Evolutionary conservation across 345 rosid genomes (phyloP), one percentile per base, ranked within the genome.

Genomic region (Corymbia maculata): DNA sequence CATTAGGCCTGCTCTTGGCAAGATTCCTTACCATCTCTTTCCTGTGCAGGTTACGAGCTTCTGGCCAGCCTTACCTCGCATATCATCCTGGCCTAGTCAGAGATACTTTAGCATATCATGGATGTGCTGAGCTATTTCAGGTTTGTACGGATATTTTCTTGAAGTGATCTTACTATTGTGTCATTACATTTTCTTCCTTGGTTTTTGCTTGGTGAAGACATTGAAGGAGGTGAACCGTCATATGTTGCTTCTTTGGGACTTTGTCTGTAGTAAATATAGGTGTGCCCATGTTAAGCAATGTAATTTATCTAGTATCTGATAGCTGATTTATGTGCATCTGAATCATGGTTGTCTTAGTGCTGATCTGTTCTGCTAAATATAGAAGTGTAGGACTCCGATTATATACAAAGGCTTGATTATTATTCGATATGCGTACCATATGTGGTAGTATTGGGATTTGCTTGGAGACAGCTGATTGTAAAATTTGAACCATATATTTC

Each of bases 71-170:
- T 89, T 95, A 93, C 91, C 93, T 98, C 86, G 95, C 95, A 85
- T 96, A 93, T 92, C 98, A 98, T 91, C 97, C 98, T 90, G 99
- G 99, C 92, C 93, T 97, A 87, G 92, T 93, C 88, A 93, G 96
- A 91, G 96, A 97, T 80, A 94, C 90, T 90, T 93, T 98, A 93
- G 99, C 99, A 87, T 96, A 95, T 92, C 99, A 96, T 93, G 99
- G 99, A 68, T 98, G 99, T 94, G 98, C 98, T 59, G 99, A 98
- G 92, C 94, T 98, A 89, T 98, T 96, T 86, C 99, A 98, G 99
- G 99, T 94, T 89, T 91, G 70, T 61, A 86, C 85, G 66, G 53
- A 52, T 88, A 88, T 61, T 51, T 90, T 85, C 47, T 85, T 15
- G 66, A 85, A 21, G 52, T 50, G 44, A 47, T 75, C 82, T 75